Conservation (phyloP, 305 asterid genomes). For the Solanum hybrid region DNA sequence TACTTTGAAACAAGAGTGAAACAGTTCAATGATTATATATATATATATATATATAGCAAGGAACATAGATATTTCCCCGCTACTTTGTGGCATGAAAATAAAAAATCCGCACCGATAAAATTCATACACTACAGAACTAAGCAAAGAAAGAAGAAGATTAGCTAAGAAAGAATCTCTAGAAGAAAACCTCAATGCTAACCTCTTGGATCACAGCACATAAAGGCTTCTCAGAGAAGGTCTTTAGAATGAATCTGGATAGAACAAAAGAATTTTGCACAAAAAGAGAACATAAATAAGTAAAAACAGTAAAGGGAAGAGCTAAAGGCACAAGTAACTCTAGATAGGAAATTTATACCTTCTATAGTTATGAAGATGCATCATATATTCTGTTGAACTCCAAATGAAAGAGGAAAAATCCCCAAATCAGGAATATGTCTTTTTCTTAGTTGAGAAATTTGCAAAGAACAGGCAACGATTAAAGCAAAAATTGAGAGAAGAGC, state of each 20-base stretch:
- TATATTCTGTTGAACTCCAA: too few relatives aligned
- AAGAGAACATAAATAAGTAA: neutral
- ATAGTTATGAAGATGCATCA: neutral
- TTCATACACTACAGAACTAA: neutral
- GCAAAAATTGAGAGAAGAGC: too few relatives aligned
- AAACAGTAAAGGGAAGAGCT: neutral
- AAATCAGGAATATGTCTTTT: too few relatives aligned
- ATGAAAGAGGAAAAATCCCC: too few relatives aligned
- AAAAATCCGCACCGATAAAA: too few relatives aligned
- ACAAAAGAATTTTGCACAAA: neutral
- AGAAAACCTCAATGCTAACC: neutral
- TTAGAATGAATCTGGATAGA: neutral
- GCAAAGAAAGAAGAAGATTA: neutral
- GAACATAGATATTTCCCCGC: neutral
- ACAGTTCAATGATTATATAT: too few relatives aligned
- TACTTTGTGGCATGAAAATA: neutral
- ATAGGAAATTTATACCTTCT: neutral
- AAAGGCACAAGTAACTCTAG: neutral
- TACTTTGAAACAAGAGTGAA: neutral
- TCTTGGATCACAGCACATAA: neutral
- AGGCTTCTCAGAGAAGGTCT: neutral
- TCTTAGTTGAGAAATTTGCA: too few relatives aligned
- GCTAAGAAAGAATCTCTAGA: neutral
- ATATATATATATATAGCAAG: neutral
- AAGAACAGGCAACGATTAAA: too few relatives aligned